Evolutionary conservation across 139 green algal genomes (phyloP).

Genomic region (Raphidocelis subcapitata): DNA sequence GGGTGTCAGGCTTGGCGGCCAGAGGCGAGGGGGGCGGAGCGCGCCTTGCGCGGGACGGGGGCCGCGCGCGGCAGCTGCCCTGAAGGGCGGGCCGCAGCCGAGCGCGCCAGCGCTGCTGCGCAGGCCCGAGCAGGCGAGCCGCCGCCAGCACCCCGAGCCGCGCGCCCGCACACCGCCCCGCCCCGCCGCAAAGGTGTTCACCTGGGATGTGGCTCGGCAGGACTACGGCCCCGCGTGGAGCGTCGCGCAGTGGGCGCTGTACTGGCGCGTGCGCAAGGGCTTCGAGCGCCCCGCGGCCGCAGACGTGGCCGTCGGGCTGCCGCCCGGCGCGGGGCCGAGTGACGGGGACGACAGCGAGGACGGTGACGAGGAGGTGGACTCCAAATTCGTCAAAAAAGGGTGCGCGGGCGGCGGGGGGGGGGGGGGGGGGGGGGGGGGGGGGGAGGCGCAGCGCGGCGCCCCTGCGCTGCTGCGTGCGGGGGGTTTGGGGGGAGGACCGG

Average conservation of each 20-base stretch:
- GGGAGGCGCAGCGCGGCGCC: not conserved
- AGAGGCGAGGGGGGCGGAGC: too few relatives aligned
- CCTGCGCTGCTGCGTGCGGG: not conserved
- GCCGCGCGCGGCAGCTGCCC: too few relatives aligned
- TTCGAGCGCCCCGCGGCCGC: too few relatives aligned
- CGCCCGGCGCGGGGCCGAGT: too few relatives aligned
- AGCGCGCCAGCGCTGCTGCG: too few relatives aligned
- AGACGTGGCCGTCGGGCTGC: too few relatives aligned
- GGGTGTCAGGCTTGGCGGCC: too few relatives aligned
- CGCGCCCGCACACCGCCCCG: too few relatives aligned
- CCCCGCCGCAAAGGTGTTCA: constrained; percentile 7
- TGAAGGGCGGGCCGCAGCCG: too few relatives aligned
- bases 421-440: not conserved
- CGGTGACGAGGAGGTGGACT: constrained; percentile 6
- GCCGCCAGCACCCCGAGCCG: too few relatives aligned
- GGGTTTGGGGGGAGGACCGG: not conserved
- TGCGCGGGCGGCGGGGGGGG: not conserved
- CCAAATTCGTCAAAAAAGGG: constrained; percentile 1
- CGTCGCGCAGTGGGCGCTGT: constrained; percentile 19
- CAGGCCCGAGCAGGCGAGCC: too few relatives aligned
- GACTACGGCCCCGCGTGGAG: constrained; percentile 14
- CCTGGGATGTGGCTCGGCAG: constrained; percentile 24
- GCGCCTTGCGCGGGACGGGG: too few relatives aligned
- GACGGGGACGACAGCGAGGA: constrained; percentile 1
- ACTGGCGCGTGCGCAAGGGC: constrained; percentile 26